These are phyloP conservation scores for Middelhovenomyces tepae DNA, from an alignment of 805 yeast genomes.

Conservation along the genomic window DNA sequence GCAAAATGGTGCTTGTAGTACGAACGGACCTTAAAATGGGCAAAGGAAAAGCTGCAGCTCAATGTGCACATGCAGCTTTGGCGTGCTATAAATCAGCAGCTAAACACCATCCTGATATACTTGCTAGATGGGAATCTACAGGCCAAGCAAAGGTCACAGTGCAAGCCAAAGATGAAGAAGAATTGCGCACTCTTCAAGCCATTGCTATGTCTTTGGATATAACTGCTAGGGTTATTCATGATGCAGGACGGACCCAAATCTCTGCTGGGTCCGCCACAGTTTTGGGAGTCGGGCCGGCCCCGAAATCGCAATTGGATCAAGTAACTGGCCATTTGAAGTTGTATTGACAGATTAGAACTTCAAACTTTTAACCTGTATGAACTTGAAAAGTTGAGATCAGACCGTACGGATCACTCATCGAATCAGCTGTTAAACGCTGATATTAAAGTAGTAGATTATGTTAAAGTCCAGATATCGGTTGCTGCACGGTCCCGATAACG, in stretches of 20 bases:
- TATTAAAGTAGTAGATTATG: too few species aligned
- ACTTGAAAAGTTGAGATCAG: too few species aligned
- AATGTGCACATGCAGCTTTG: slow-evolving; percentile 95
- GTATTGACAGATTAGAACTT: too few species aligned
- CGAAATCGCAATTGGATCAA: slow-evolving; percentile 63
- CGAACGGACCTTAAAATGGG: slow-evolving; percentile 87
- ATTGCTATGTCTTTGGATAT: slow-evolving; percentile 73
- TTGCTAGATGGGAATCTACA: slow-evolving; percentile 64
- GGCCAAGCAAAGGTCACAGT: slow-evolving; percentile 95
- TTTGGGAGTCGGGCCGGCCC: slow-evolving; percentile 96
- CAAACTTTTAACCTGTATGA: too few species aligned
- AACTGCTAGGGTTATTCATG: slow-evolving; percentile 75
- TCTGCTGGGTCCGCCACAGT: slow-evolving; percentile 97
- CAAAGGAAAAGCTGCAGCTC: slow-evolving; percentile 95
- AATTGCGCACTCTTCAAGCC: slow-evolving; percentile 68
- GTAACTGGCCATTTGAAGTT: slow-evolving; percentile 73
- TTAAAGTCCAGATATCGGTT: too few species aligned
- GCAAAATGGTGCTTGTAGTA: slow-evolving; percentile 71
- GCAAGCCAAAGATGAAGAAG: slow-evolving; percentile 52
- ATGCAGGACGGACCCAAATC: slow-evolving; percentile 95
- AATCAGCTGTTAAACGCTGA: too few species aligned
- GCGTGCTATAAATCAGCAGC: slow-evolving; percentile 63
- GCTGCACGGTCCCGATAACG: too few species aligned
- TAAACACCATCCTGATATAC: slow-evolving; percentile 51
- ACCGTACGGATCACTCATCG: too few species aligned